Percentiles rank a stretch among this genome's conserved stretches.
These are phyloP conservation scores for Beta vulgaris DNA, from an alignment of 148 eudicot species.

Conservation along the genomic window DNA sequence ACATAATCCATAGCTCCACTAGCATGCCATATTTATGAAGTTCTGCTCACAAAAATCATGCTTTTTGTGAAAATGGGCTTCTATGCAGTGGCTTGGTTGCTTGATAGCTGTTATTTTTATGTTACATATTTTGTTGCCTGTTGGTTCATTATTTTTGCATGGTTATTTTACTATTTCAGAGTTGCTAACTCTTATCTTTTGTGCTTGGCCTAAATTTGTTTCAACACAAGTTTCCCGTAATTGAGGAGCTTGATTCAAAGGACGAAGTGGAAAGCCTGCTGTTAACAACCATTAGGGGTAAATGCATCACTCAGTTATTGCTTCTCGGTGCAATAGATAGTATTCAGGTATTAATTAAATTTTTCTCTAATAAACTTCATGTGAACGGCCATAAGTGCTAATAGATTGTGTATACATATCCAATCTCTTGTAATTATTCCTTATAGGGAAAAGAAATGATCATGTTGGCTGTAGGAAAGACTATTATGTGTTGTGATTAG, in stretches of 20 bases:
- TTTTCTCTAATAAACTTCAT: neutral
- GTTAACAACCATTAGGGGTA: constrained; percentile 75
- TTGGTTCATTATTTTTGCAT: neutral
- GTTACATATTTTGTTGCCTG: neutral
- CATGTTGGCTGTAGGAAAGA: neutral
- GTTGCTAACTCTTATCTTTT: constrained; percentile 13
- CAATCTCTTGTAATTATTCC: neutral
- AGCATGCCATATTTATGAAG: too few relatives aligned
- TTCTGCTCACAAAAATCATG: neutral
- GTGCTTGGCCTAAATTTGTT: constrained; percentile 18
- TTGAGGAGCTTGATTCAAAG: constrained; percentile 50
- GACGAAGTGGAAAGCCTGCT: constrained; percentile 70
- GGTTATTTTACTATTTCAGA: neutral
- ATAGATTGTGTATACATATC: neutral
- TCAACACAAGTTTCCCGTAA: constrained; percentile 43
- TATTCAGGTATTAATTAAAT: constrained; percentile 72
- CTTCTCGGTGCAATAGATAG: constrained; percentile 84
- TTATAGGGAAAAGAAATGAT: neutral
- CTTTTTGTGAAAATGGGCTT: neutral
- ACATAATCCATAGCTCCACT: neutral
- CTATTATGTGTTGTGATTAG: neutral
- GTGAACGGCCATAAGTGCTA: neutral
- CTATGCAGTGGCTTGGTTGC: constrained; percentile 1
- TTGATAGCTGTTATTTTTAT: neutral
- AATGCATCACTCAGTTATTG: constrained; percentile 86